Base-by-base conservation (phyloP, 495 filamentous ascomycete genomes). In the Xylaria venustula region DNA sequence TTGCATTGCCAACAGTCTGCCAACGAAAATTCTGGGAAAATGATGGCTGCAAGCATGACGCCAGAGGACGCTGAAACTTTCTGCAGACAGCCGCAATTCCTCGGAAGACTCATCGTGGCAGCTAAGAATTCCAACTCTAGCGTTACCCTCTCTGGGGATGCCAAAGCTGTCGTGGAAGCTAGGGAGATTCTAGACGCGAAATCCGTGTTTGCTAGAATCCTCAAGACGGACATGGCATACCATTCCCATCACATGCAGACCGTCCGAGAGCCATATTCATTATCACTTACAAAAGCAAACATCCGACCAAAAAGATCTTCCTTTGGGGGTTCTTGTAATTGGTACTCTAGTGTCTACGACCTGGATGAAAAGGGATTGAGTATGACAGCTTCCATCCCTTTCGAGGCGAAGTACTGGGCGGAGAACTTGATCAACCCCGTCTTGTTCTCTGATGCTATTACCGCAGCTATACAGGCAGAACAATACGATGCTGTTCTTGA, bases 211-310 rank as follows among this genome's bases (percentile, higher is more conserved):
- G 65, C 71, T 1, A 56, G 79, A 6, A 17, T 58, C 0, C 63
- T 83, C 11, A 68, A 66, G 15, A 77, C 81, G 0, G 76, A 80
- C 30, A 71, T 59, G 11, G 82, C 83, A 1, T 85, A 85, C 54
- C 83, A 83, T 63, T 77, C 79, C 0, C 69, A 74, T 11, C 77
- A 78, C 47, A 82, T 83, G 78, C 40, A 58, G 1, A 15, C 49
- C 15, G 37, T 12, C 57, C 73, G 47, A 54, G 63, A 1, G 54
- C 62, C 9, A 40, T 34, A 32, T n/a, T n/a, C 23, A 32, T 2
- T 14, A n/a, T 12, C 1, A 3, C 25, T n/a, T 2, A 32, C 25
- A 17, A 32, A 50, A 30, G 25, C 25, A 8, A n/a, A 32, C 7
- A 50, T 50, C 25, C 25, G 19, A 32, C 25, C 47, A 1, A n/a